phyloP scores from a whole-genome alignment of 2,329 filamentous ascomycete species.

The Ceratocystiopsis minuta region DNA sequence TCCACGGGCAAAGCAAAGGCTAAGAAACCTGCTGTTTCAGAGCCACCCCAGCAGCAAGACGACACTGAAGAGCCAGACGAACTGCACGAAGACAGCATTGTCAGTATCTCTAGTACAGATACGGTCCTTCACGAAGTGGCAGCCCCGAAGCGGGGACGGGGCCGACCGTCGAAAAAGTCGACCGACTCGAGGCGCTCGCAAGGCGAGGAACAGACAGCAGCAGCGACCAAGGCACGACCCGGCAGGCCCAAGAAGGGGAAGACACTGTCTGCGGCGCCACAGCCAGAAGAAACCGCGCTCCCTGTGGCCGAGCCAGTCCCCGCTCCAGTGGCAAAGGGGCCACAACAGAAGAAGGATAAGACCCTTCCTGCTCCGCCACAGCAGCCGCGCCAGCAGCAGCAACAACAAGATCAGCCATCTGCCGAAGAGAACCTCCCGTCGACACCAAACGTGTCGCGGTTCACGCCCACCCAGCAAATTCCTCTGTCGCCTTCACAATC shows the following conservation, averaged over 20 bases:
- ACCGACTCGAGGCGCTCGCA: slow-evolving; percentile 1
- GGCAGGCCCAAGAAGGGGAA: too few relatives aligned
- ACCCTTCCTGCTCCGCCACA: slow-evolving; percentile 13
- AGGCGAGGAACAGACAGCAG: too few relatives aligned
- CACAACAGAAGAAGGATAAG: slow-evolving; percentile 11
- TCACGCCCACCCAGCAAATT: slow-evolving; percentile 11
- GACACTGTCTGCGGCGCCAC: too few relatives aligned
- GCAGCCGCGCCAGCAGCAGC: too few relatives aligned
- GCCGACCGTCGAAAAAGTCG: slow-evolving; percentile 17
- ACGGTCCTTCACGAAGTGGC: slow-evolving; percentile 9
- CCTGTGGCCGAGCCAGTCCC: not conserved
- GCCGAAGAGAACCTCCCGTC: not conserved
- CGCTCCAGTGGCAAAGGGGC: not conserved
- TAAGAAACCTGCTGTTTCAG: not conserved
- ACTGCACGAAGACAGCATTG: slow-evolving; percentile 11
- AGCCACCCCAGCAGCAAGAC: not conserved
- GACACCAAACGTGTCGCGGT: not conserved
- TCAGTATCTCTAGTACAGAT: slow-evolving; percentile 9
- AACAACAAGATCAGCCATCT: slow-evolving; percentile 2
- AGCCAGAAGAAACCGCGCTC: not conserved
- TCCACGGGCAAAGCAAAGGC: not conserved
- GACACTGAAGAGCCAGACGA: slow-evolving; percentile 5
- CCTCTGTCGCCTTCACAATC: slow-evolving; percentile 46
- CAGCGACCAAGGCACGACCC: too few relatives aligned
- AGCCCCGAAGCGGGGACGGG: slow-evolving; percentile 14